Percentiles rank a stretch among this genome's conserved stretches.
Evolutionary conservation across 306 rosid genomes (phyloP).

Genomic region (Acacia acuminata): DNA sequence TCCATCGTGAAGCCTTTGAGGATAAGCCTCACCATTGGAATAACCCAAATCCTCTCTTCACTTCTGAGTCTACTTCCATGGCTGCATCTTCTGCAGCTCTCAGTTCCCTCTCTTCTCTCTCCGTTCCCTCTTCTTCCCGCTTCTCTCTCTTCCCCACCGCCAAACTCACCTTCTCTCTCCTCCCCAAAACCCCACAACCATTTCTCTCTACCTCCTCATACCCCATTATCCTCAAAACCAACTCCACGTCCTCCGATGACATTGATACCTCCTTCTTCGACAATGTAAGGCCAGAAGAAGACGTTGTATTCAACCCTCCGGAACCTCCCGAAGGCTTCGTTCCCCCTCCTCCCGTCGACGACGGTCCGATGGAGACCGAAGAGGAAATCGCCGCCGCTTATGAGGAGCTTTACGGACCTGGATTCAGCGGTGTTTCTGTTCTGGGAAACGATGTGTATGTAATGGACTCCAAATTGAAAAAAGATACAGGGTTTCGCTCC

Average conservation of each 20-base stretch:
- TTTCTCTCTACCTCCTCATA: slow-evolving; percentile 27
- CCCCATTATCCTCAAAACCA: slow-evolving; percentile 36
- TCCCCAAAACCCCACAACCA: slow-evolving; percentile 21
- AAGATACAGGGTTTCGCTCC: slow-evolving; percentile 56
- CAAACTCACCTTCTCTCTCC: slow-evolving; percentile 35
- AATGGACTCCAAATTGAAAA: slow-evolving; percentile 71
- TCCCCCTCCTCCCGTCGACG: slow-evolving; percentile 66
- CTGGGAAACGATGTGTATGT: slow-evolving; percentile 71
- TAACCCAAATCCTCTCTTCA: not conserved
- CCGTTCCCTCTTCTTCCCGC: slow-evolving; percentile 46
- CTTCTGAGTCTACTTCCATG: slow-evolving; percentile 33
- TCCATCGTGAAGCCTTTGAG: not conserved
- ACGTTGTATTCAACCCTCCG: slow-evolving; percentile 61
- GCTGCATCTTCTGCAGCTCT: slow-evolving; percentile 55
- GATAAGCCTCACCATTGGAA: slow-evolving; percentile 35
- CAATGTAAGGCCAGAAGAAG: slow-evolving; percentile 48
- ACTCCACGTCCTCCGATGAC: slow-evolving; percentile 57
- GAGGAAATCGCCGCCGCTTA: slow-evolving; percentile 79
- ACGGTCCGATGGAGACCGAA: slow-evolving; percentile 68
- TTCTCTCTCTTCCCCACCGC: slow-evolving; percentile 44
- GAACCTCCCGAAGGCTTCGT: slow-evolving; percentile 75
- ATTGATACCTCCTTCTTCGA: slow-evolving; percentile 76
- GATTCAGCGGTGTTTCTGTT: slow-evolving; percentile 68
- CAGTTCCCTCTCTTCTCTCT: slow-evolving; percentile 56
- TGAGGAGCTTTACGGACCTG: slow-evolving; percentile 84